Evolutionary conservation across 1,284 basidiomycete genomes (phyloP).

Genomic region (Pseudomicrostroma phylloplanum): DNA sequence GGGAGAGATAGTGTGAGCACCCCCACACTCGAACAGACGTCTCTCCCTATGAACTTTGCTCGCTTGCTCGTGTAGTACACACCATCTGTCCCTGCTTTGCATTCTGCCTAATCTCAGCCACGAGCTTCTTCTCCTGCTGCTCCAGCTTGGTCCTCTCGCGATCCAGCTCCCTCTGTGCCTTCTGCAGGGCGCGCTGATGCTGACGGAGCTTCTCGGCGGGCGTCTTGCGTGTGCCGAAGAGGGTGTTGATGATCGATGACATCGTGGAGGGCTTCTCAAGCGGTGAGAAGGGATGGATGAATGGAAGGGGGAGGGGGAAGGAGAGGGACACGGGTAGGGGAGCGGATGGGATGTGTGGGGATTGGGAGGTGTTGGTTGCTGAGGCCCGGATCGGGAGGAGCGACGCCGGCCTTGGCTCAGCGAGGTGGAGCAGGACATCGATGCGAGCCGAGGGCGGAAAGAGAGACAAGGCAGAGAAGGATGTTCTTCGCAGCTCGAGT

Average conservation of each 20-base stretch:
- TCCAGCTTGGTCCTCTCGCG: slow-evolving; percentile 90
- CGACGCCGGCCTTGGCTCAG: background rate
- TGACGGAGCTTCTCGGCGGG: slow-evolving; percentile 92
- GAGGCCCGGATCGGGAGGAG: no score
- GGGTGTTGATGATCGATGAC: slow-evolving; percentile 26
- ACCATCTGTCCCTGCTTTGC: slow-evolving; percentile 95
- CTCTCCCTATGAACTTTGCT: background rate
- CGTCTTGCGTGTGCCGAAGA: slow-evolving; percentile 83
- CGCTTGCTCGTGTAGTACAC: slow-evolving; percentile 36
- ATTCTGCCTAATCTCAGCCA: slow-evolving; percentile 87
- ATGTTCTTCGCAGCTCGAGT: background rate
- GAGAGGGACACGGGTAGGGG: no score
- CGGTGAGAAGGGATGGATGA: no score
- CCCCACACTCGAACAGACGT: no score
- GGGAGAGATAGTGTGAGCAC: background rate
- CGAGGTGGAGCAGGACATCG: slow-evolving; percentile 4
- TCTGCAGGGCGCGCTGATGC: slow-evolving; percentile 88
- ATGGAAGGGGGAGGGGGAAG: no score
- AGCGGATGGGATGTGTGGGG: no score
- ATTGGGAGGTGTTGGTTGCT: no score
- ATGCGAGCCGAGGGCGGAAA: background rate
- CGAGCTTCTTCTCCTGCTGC: slow-evolving; percentile 61
- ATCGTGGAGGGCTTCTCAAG: background rate
- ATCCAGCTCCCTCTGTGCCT: slow-evolving; percentile 94
- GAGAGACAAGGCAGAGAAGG: background rate